Percentiles rank a stretch among this genome's conserved stretches.
Conservation (phyloP, 1,284 basidiomycete genomes). For the Psilocybe mexicana region DNA sequence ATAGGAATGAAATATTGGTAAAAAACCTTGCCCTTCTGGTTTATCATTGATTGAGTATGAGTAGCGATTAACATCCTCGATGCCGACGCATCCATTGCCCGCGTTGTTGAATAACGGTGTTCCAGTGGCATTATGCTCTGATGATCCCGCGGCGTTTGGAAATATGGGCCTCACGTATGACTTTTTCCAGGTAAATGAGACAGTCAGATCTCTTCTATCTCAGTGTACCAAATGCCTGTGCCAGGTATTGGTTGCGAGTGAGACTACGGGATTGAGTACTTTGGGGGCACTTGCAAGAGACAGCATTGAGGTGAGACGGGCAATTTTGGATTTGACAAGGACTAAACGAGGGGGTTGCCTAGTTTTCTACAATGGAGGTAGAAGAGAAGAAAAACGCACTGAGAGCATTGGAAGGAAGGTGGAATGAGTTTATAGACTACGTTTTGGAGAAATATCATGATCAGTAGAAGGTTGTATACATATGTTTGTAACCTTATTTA, state of each 20-base stretch:
- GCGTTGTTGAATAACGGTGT: slow-evolving; percentile 69
- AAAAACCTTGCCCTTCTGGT: slow-evolving; percentile 10
- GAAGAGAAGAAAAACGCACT: slow-evolving; percentile 50
- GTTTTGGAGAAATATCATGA: slow-evolving; percentile 24
- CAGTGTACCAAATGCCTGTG: not conserved
- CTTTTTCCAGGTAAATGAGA: slow-evolving; percentile 57
- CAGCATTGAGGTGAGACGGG: slow-evolving; percentile 54
- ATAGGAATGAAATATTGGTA: slow-evolving; percentile 70
- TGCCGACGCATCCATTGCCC: slow-evolving; percentile 74
- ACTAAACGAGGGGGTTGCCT: not conserved
- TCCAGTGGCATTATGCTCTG: slow-evolving; percentile 67
- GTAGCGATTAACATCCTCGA: slow-evolving; percentile 69
- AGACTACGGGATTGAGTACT: slow-evolving; percentile 61
- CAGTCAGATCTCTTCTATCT: slow-evolving; percentile 8
- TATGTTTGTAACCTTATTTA: slow-evolving; percentile 26
- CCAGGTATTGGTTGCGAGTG: slow-evolving; percentile 66
- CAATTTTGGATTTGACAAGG: not conserved
- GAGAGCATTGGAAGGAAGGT: slow-evolving; percentile 50
- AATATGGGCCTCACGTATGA: slow-evolving; percentile 76
- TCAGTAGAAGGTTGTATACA: slow-evolving; percentile 24
- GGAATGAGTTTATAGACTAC: slow-evolving; percentile 52
- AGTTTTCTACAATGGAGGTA: slow-evolving; percentile 55
- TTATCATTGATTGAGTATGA: not conserved
- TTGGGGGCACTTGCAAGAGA: slow-evolving; percentile 62
- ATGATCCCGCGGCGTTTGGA: slow-evolving; percentile 77